Conservation (phyloP, 768 basidiomycete species). For the Dioszegia hungarica region DNA sequence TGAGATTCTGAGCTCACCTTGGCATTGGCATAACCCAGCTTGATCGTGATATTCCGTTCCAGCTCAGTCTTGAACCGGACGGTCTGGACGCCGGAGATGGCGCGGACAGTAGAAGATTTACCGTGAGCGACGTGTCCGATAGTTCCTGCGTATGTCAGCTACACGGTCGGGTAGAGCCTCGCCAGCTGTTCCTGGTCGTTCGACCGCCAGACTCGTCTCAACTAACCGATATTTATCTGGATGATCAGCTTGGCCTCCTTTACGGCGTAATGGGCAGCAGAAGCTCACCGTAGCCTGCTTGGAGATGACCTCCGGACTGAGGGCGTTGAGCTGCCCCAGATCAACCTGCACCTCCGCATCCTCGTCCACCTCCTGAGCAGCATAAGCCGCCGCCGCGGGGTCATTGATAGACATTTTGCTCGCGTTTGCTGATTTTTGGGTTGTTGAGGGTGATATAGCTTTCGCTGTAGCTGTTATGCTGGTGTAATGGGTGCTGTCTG, state of each 20-base stretch:
- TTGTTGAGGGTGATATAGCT: neutral
- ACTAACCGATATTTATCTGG: conserved; percentile 72
- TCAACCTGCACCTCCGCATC: conserved; percentile 64
- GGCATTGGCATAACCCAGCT: conserved; percentile 97
- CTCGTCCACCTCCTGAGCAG: conserved; percentile 14
- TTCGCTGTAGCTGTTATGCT: neutral
- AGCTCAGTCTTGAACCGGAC: conserved; percentile 99
- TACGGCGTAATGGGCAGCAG: neutral
- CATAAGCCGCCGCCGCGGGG: conserved; percentile 30
- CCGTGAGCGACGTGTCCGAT: conserved; percentile 90
- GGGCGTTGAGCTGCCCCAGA: conserved; percentile 71
- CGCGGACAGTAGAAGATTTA: conserved; percentile 72
- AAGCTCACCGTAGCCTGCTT: conserved; percentile 66
- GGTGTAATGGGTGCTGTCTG: neutral
- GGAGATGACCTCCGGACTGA: conserved; percentile 54
- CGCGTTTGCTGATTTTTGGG: neutral
- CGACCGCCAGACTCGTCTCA: no score
- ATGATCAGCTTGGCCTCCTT: conserved; percentile 1
- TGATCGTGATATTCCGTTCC: conserved; percentile 98
- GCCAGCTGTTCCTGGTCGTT: no score
- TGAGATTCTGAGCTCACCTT: conserved; percentile 61
- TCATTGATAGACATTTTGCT: conserved; percentile 32
- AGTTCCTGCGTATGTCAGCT: conserved; percentile 68
- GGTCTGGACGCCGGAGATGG: conserved; percentile 96
- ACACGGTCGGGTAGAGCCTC: no score